Base-by-base conservation (phyloP, 202 grass and related monocot genomes). In the Miscanthus sacchariflorus region DNA sequence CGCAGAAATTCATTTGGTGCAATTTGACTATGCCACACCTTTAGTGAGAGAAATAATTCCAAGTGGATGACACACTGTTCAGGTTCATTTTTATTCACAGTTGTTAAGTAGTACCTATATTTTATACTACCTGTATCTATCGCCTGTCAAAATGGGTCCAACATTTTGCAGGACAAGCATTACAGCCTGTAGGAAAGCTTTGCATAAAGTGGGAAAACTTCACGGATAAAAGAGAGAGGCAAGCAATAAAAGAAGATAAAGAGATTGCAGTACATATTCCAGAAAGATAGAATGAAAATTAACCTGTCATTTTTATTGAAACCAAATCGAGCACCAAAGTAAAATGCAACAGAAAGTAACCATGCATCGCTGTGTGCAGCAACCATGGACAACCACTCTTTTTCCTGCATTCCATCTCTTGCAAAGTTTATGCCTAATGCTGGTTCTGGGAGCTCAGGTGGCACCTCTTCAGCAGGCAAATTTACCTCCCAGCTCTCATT, bases 401-500 rank as follows among this genome's bases (percentile, higher is more conserved):
- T 99, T 84, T 99, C 97, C 86, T 93, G 94, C 91, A 99, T 99
- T 84, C 97, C 97, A 77, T 99, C 93, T 90, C 97, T 92, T 48
- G 94, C 97, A 70, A 99, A 99, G 87, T 99, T 99, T 81, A 99
- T 99, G 79, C 97, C 97, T 76, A 95, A 83, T 68, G 93, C 97
- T 74, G 97, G 97, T 82, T 99, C 97, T 77, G 97, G 97, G 50
- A 99, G 90, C 85, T 97, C 97, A 52, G 97, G 97, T 40, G 97
- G 97, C 75, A 97, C 97, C 88, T 99, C 94, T 87, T 99, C 97
- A 75, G 97, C 97, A 25, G 97, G 97, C 70, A 99, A 91, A 90
- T 99, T 99, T 85, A 99, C 93, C 86, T 99, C 97, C 97, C 97
- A 99, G 46, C 90, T 90, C 86, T 96, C 97, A 85, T 89, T 96